Percentiles rank a stretch among this genome's conserved stretches.
These are phyloP conservation scores for Cystobasidium onofrii DNA, from an alignment of 768 basidiomycete species.

Conservation along the genomic window DNA sequence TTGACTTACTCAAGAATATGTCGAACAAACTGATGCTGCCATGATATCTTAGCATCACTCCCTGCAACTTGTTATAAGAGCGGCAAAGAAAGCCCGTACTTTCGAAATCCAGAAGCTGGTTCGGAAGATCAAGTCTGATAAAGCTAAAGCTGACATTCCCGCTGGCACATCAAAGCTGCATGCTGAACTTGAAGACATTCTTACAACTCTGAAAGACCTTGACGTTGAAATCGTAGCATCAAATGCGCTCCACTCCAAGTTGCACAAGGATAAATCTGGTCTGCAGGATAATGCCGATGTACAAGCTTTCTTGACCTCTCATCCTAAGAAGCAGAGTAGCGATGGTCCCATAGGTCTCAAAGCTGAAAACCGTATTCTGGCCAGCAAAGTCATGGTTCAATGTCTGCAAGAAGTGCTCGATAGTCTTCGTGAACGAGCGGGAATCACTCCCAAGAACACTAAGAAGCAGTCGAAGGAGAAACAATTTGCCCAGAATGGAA, in stretches of 20 bases:
- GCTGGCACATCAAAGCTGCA: slow-evolving; percentile 18
- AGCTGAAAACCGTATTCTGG: slow-evolving; percentile 38
- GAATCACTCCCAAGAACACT: slow-evolving; percentile 14
- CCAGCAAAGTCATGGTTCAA: slow-evolving; percentile 36
- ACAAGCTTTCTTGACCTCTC: neutral
- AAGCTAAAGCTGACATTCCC: slow-evolving; percentile 1
- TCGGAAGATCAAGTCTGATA: slow-evolving; percentile 37
- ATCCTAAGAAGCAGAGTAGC: neutral
- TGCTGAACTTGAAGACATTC: slow-evolving; percentile 35
- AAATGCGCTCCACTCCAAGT: neutral
- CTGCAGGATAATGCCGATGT: slow-evolving; percentile 1
- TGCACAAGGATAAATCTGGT: slow-evolving; percentile 18
- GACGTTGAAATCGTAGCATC: slow-evolving; percentile 11
- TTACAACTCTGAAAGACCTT: slow-evolving; percentile 34
- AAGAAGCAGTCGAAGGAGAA: neutral
- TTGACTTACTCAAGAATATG: neutral
- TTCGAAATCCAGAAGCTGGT: slow-evolving; percentile 42
- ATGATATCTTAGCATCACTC: slow-evolving; percentile 12
- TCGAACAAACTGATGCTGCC: neutral
- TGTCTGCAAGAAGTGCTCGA: slow-evolving; percentile 34
- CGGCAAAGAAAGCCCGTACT: slow-evolving; percentile 38
- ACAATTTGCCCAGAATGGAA: neutral
- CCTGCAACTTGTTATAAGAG: neutral
- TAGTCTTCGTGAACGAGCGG: neutral
- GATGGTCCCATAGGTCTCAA: slow-evolving; percentile 17